Conservation (phyloP, 176 grass and related monocot genomes). For the Bolboschoenus planiculmis region DNA sequence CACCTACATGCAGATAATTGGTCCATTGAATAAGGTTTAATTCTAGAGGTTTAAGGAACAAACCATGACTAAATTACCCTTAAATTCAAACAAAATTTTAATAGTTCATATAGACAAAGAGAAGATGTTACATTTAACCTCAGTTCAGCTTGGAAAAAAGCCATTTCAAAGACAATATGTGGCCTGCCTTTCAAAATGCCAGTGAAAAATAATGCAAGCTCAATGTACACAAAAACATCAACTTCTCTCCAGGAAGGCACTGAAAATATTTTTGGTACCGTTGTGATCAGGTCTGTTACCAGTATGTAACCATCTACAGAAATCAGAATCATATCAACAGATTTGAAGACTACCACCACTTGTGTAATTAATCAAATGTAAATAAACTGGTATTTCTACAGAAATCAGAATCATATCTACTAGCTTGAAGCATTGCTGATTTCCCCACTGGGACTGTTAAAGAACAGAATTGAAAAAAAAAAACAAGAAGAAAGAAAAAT, state of each 20-base stretch:
- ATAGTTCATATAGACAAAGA: background rate
- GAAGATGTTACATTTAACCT: background rate
- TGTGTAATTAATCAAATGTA: background rate
- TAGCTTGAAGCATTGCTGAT: background rate
- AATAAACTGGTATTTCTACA: background rate
- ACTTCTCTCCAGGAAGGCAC: background rate
- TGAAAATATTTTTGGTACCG: background rate
- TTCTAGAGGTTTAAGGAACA: background rate
- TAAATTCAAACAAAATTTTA: background rate
- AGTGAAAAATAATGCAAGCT: background rate
- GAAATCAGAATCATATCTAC: too few relatives aligned
- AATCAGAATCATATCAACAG: background rate
- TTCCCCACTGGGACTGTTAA: background rate
- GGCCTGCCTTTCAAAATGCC: background rate
- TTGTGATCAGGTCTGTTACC: background rate
- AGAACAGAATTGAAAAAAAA: background rate
- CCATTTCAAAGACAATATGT: background rate
- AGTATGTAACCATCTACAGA: background rate
- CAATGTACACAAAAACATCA: background rate
- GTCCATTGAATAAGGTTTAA: background rate
- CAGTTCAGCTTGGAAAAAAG: background rate
- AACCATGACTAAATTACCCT: background rate
- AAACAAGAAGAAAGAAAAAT: background rate
- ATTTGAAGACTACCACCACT: background rate
- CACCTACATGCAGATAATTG: conserved; percentile 33